Conservation (phyloP, 2,329 filamentous ascomycete species). For the Fusarium nisikadoi region DNA sequence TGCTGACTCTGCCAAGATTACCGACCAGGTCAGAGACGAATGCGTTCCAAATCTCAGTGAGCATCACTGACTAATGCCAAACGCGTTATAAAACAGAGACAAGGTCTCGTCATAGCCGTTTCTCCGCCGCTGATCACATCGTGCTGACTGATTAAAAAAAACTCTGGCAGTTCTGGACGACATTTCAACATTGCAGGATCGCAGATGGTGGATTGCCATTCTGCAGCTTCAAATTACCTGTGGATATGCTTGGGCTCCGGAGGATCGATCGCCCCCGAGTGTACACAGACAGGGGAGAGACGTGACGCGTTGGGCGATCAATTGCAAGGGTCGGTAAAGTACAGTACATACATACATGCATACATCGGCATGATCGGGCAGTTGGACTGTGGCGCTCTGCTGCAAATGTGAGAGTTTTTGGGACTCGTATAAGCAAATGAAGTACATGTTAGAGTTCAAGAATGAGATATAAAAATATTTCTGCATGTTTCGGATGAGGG, state of each 20-base stretch:
- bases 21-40: conserved; percentile 10
- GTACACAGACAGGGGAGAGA: conserved; percentile 10
- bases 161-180: neutral
- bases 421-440: neutral
- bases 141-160: conserved; percentile 1
- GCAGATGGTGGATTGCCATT: conserved; percentile 18
- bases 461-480: neutral
- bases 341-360: neutral
- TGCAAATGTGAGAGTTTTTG: neutral
- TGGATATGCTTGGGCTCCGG: conserved; percentile 27
- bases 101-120: conserved; percentile 11
- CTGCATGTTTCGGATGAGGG: neutral
- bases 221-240: conserved; percentile 35
- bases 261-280: conserved; percentile 31
- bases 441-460: neutral
- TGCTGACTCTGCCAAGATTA: conserved; percentile 6
- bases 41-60: neutral
- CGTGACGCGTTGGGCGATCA: conserved; percentile 38
- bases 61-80: conserved; percentile 12
- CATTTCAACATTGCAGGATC: conserved; percentile 31
- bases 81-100: conserved; percentile 8
- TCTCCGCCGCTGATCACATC: neutral
- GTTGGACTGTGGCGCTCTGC: conserved; percentile 4
- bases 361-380: neutral
- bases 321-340: conserved; percentile 20